These are phyloP conservation scores for Eutrema salsugineum DNA, from an alignment of 441 rosid species.

Conservation along the genomic window DNA sequence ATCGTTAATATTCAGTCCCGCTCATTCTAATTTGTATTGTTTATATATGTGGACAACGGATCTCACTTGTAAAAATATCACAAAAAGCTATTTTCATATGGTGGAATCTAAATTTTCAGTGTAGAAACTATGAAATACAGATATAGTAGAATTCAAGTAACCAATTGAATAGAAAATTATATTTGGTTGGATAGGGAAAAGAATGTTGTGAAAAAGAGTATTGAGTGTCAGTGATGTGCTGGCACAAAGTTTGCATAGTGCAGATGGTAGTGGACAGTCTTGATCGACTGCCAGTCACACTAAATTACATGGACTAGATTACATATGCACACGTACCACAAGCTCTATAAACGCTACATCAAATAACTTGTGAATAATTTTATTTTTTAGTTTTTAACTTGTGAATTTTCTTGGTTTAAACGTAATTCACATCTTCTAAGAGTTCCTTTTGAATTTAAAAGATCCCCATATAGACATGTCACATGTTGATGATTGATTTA, in stretches of 20 bases:
- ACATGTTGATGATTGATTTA: constrained; percentile 26
- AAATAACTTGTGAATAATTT: neutral
- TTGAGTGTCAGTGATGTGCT: neutral
- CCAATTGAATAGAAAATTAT: neutral
- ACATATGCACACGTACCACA: neutral
- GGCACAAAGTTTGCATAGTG: neutral
- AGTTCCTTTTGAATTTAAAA: neutral
- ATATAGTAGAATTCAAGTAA: neutral
- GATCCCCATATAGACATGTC: constrained; percentile 18
- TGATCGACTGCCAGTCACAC: neutral
- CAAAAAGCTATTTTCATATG: neutral
- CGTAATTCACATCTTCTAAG: neutral
- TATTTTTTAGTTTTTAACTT: no score
- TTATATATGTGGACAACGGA: neutral
- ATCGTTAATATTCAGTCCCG: neutral
- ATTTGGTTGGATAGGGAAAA: neutral
- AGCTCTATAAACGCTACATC: neutral
- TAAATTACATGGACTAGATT: neutral
- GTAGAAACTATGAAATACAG: neutral
- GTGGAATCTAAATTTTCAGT: neutral
- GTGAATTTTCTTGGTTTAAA: neutral
- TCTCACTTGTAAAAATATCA: neutral
- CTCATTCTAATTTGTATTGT: neutral
- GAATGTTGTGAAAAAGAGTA: neutral
- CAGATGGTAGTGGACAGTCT: neutral